A percentile compares a stretch with the other conserved stretches of the same genome.
These are phyloP conservation scores for Mucor racemosus DNA, from an alignment of 371 early-diverging fungal genomes.

Conservation along the genomic window DNA sequence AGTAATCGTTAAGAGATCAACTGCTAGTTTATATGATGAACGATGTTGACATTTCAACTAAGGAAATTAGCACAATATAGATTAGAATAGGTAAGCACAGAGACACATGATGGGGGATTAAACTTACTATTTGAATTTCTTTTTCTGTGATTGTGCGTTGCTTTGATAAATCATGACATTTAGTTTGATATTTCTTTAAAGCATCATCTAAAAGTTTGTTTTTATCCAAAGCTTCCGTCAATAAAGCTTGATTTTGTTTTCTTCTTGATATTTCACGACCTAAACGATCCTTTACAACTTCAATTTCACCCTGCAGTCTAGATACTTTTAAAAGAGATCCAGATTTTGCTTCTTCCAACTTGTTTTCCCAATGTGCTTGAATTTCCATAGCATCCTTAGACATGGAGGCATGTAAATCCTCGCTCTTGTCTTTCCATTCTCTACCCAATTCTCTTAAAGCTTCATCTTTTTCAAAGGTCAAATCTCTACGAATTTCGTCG, in stretches of 20 bases:
- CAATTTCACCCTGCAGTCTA: slow-evolving; percentile 37
- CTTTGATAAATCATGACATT: slow-evolving; percentile 5
- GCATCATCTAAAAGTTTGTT: not conserved
- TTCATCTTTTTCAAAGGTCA: slow-evolving; percentile 23
- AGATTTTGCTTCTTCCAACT: slow-evolving; percentile 27
- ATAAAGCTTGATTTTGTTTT: slow-evolving; percentile 24
- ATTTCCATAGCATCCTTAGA: slow-evolving; percentile 41
- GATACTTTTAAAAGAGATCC: slow-evolving; percentile 11
- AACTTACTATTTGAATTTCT: slow-evolving; percentile 8
- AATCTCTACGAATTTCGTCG: slow-evolving; percentile 21
- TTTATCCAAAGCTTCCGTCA: slow-evolving; percentile 9
- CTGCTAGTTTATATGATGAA: slow-evolving; percentile 11
- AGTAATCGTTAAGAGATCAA: not conserved
- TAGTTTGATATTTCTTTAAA: not conserved
- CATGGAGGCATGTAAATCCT: slow-evolving; percentile 40
- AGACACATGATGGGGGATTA: not conserved
- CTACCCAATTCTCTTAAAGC: slow-evolving; percentile 17
- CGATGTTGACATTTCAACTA: slow-evolving; percentile 14
- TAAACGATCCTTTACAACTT: slow-evolving; percentile 43
- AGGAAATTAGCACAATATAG: not conserved
- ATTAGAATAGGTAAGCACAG: not conserved
- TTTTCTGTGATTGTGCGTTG: slow-evolving; percentile 1
- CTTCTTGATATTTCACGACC: slow-evolving; percentile 40
- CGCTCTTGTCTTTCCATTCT: slow-evolving; percentile 39
- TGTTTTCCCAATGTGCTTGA: slow-evolving; percentile 43